A percentile compares a stretch with the other conserved stretches of the same genome.
These are phyloP conservation scores for Torrubiellomyces zombiae DNA, from an alignment of 2,329 filamentous ascomycete species.

Conservation along the genomic window DNA sequence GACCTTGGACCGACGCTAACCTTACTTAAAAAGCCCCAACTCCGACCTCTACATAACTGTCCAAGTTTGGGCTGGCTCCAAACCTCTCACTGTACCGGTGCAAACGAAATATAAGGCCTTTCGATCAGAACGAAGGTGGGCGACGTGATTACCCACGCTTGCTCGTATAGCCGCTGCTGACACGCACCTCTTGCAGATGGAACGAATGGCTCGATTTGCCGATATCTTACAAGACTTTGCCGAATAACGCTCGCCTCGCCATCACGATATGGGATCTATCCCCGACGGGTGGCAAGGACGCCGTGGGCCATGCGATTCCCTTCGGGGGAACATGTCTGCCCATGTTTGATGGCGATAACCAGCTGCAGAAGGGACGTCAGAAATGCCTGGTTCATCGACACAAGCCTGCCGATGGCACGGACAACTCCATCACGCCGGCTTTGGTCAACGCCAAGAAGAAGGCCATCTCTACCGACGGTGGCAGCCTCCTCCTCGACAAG, in stretches of 20 bases:
- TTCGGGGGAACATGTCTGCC: constrained; percentile 88
- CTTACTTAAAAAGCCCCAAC: constrained; percentile 49
- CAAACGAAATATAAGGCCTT: constrained; percentile 91
- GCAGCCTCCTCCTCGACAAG: constrained; percentile 40
- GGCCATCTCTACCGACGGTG: constrained; percentile 31
- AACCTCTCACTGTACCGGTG: constrained; percentile 77
- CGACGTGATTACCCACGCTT: not conserved
- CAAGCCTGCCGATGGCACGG: constrained; percentile 70
- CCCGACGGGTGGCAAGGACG: constrained; percentile 53
- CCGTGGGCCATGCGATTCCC: constrained; percentile 63
- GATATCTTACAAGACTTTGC: constrained; percentile 67
- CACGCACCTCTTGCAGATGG: constrained; percentile 39
- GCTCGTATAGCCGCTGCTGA: constrained; percentile 1
- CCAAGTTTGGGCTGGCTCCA: constrained; percentile 91
- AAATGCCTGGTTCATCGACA: constrained; percentile 77
- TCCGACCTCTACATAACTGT: constrained; percentile 89
- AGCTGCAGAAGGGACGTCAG: constrained; percentile 78
- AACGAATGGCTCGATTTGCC: constrained; percentile 92
- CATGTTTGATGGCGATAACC: constrained; percentile 86
- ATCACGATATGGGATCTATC: constrained; percentile 94
- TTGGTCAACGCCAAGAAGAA: constrained; percentile 41
- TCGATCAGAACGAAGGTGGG: constrained; percentile 49
- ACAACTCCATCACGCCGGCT: constrained; percentile 58
- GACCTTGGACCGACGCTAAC: constrained; percentile 7
- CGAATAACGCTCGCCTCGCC: constrained; percentile 66